Percentiles rank a stretch among this genome's conserved stretches.
Evolutionary conservation across 495 filamentous ascomycete genomes (phyloP).

Genomic region (Tuber aestivum): DNA sequence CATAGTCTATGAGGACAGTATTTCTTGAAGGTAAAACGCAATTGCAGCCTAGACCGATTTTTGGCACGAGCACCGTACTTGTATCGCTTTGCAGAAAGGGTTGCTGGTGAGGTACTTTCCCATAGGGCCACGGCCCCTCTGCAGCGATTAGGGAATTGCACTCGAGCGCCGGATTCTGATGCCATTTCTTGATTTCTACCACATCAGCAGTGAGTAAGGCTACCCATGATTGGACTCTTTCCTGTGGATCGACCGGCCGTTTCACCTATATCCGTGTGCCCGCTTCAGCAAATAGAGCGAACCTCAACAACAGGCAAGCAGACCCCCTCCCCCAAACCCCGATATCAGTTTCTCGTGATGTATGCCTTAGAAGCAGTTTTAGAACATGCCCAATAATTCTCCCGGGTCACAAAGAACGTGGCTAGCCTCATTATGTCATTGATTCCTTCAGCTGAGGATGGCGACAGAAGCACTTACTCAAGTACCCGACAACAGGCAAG

Average conservation of each 20-base stretch:
- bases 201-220: not conserved
- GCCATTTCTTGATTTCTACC: not conserved
- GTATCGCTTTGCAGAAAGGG: not conserved
- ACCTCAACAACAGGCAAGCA: not conserved
- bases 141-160: conserved; percentile 24
- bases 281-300: not conserved
- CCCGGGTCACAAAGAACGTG: not conserved
- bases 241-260: not conserved
- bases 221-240: not conserved
- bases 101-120: conserved; percentile 29
- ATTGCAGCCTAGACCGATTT: not conserved
- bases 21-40: not conserved
- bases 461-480: not conserved
- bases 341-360: conserved; percentile 4
- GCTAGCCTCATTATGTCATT: not conserved
- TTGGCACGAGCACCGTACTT: not conserved
- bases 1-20: not conserved
- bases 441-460: not conserved
- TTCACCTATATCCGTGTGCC: not conserved
- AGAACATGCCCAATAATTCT: not conserved
- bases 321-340: not conserved
- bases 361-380: not conserved
- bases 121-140: conserved; percentile 36
- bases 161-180: not conserved
- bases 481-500: not conserved